phyloP scores from a whole-genome alignment of 2,329 filamentous ascomycete genomes.

The Ophiostoma sp. region DNA sequence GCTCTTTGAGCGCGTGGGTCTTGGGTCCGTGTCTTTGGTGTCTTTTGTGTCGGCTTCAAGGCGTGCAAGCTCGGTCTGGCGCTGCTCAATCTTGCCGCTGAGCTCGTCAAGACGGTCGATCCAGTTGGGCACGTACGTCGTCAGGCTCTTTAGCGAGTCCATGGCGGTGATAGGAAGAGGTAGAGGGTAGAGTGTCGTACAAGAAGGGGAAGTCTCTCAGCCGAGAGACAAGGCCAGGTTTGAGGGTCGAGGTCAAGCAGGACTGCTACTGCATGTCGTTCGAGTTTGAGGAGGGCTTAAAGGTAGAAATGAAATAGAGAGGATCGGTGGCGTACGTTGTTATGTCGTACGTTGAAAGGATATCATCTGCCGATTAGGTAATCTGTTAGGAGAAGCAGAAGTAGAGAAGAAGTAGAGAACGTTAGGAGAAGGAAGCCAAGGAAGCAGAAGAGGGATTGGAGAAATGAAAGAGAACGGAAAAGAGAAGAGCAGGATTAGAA shows the following conservation, averaged over 20 bases:
- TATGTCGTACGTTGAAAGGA: background rate
- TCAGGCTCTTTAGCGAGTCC: constrained; percentile 53
- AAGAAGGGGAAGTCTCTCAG: background rate
- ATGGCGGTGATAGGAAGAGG: constrained; percentile 31
- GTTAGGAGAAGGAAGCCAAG: background rate
- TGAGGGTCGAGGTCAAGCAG: background rate
- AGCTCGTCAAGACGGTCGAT: constrained; percentile 54
- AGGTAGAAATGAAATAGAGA: background rate
- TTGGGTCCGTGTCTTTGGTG: constrained; percentile 14
- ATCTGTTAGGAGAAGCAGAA: background rate
- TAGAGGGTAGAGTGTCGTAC: background rate
- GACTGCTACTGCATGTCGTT: constrained; percentile 9
- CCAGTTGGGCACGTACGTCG: constrained; percentile 56
- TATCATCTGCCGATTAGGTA: constrained; percentile 6
- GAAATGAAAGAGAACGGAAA: background rate
- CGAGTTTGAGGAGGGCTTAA: background rate
- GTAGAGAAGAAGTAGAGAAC: background rate
- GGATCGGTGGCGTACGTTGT: background rate
- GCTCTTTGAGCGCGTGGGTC: constrained; percentile 28
- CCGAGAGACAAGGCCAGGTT: constrained; percentile 14
- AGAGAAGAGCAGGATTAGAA: background rate
- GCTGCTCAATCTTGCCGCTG: constrained; percentile 54
- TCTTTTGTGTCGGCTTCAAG: constrained; percentile 32
- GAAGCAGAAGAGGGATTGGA: background rate
- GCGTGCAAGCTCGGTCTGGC: constrained; percentile 54